These are phyloP conservation scores for Alternaria metachromatica DNA, from an alignment of 2,329 filamentous ascomycete species.

Conservation along the genomic window DNA sequence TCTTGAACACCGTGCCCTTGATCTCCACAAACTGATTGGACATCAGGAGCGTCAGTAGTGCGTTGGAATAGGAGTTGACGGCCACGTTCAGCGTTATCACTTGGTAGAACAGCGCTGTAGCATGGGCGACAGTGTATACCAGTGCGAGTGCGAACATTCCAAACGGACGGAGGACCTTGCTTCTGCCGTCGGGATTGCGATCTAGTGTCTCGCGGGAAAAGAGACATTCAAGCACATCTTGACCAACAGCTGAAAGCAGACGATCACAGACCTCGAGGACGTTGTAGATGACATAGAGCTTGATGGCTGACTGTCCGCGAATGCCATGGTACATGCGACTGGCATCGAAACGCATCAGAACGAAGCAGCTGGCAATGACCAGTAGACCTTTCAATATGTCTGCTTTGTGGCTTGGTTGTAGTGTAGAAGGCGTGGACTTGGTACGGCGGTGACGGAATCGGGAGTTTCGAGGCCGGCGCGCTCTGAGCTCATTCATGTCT, in stretches of 20 bases:
- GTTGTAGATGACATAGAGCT: conserved; percentile 98
- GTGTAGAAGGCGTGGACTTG: conserved; percentile 82
- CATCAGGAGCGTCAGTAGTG: conserved; percentile 86
- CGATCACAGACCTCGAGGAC: conserved; percentile 92
- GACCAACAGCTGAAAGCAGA: conserved; percentile 86
- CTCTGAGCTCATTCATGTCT: conserved; percentile 34
- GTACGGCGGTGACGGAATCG: conserved; percentile 70
- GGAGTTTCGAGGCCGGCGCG: conserved; percentile 38
- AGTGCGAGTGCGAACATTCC: conserved; percentile 90
- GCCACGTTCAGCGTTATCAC: conserved; percentile 98
- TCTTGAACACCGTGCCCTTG: conserved; percentile 98
- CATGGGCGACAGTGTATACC: conserved; percentile 85
- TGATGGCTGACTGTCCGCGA: conserved; percentile 93
- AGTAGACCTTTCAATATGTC: conserved; percentile 90
- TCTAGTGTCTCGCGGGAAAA: conserved; percentile 94
- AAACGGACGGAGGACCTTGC: conserved; percentile 85
- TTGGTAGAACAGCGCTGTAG: conserved; percentile 91
- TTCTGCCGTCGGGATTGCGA: conserved; percentile 83
- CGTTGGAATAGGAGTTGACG: conserved; percentile 98
- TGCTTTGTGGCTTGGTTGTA: conserved; percentile 90
- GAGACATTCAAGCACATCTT: conserved; percentile 94
- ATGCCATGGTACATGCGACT: conserved; percentile 99
- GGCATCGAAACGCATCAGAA: conserved; percentile 90
- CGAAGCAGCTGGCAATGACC: conserved; percentile 82
- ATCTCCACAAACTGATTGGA: conserved; percentile 99